Base-by-base conservation (phyloP, 106 monocot genomes). In the Dendrobium chrysotoxum region DNA sequence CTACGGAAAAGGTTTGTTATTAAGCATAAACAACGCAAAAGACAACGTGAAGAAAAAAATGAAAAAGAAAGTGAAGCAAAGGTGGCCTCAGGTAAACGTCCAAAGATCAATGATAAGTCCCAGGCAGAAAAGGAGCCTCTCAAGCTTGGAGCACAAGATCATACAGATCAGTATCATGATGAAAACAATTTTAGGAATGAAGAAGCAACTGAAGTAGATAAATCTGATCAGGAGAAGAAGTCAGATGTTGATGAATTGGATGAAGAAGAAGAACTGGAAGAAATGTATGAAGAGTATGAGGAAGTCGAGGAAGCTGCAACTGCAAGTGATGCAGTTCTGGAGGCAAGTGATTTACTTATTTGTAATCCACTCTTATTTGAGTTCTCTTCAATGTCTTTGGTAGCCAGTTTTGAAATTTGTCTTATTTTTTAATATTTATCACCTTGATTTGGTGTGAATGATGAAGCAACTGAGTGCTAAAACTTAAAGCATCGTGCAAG, bases 191-290 rank as follows among this genome's bases (percentile, higher is more conserved):
- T 20, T 41, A 73, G 80, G 12, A 85, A 70, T 73, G 79, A 20
- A 31, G 76, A 80, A 58, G 38, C 47, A 53, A 68, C 42, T 78
- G 81, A 80, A 45, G 40, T n/a, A 65, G 77, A 80, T 81, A 88
- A 83, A 73, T 57, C 70, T 11, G 82, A 73, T 42, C 54, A 28
- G 73, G 84, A 81, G 70, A 85, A 76, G 18, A 79, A 70, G 38
- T 80, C 58, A 42, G 85, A 79, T 54, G 82, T 80, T 77, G 84
- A 84, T 10, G 73, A 72, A 73, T 35, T 15, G 13, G 50, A 68
- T 4, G 87, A 87, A 75, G 85, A 93, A 15, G 88, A 90, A 81
- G 97, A 94, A 40, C 83, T 89, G 10, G 92, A 97, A 85, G 95
- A 95, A 79, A 57, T 86, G 58, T 73, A 78, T 31, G 89, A 88